Evolutionary conservation across 1,139 yeast genomes (phyloP), one percentile per base, ranked within the genome.

Genomic region (Zygosaccharomyces pseudobailii): DNA sequence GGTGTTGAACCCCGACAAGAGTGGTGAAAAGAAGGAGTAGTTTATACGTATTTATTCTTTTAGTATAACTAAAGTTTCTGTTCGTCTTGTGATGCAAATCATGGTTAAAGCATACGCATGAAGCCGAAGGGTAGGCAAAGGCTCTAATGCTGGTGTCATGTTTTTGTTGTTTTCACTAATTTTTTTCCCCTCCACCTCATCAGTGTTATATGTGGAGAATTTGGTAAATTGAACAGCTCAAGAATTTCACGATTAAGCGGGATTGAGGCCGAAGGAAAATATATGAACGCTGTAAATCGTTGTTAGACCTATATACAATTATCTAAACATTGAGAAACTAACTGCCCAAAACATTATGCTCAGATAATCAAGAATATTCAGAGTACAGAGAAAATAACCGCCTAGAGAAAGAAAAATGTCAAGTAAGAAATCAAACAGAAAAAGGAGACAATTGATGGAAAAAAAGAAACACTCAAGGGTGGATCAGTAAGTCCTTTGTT

Each of bases 1-100:
- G 37, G 83, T 81, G 50, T 75, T 84, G 66, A 38, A 19, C 13
- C 40, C 19, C n/a, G 20, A 24, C 22, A 23, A 13, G 9, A 13
- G 6, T 28, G 75, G 75, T 58, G 73, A 78, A 62, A 19, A 28
- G 10, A 22, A 59, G 45, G 53, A 58, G 49, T 30, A 30, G 20
- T 22, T 25, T 17, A 34, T 19, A 19, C 28, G 13, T 34, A 34
- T 34, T 34, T 34, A 34, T 34, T 21, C 13, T n/a, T 22, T 21
- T 34, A 10, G 17, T 34, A 34, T 22, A 34, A 19, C 25, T 21
- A 8, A 20, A 22, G n/a, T 34, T 34, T 24, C 9, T 13, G 25
- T 34, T 34, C 20, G 36, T 19, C 19, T 30, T 30, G 19, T 19
- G 6, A 30, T n/a, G 30, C 17, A 13, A 13, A 13, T 13, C 17